Conservation (phyloP, 2,329 filamentous ascomycete genomes). For the Sporothrix phasma region DNA sequence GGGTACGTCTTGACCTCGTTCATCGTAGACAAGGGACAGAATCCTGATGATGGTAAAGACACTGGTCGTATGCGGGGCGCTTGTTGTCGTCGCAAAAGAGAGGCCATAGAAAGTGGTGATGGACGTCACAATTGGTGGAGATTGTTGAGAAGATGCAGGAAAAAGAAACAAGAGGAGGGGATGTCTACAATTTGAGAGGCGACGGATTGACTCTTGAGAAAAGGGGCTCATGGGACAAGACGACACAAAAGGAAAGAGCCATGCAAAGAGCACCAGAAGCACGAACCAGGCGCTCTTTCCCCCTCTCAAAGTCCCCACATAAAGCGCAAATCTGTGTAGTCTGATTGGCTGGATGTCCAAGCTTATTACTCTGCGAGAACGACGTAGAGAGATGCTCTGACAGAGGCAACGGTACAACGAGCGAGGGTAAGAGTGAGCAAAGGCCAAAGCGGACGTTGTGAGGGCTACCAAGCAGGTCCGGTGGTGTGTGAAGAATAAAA, state of each 20-base stretch:
- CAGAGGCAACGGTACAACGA: not conserved
- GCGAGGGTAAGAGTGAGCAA: no score
- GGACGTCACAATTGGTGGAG: not conserved
- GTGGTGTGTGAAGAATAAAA: no score
- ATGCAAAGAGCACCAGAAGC: not conserved
- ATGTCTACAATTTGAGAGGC: not conserved
- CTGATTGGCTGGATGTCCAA: not conserved
- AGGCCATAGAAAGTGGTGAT: not conserved
- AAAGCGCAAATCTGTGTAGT: not conserved
- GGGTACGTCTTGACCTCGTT: slow-evolving; percentile 18
- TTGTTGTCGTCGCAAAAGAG: not conserved
- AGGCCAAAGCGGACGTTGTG: not conserved
- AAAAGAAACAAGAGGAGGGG: not conserved
- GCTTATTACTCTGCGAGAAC: slow-evolving; percentile 1
- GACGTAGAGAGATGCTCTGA: not conserved
- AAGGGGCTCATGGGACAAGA: not conserved
- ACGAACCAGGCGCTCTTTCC: not conserved
- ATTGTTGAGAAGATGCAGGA: not conserved
- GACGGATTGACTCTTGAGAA: not conserved
- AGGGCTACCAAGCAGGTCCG: not conserved
- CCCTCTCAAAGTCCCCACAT: not conserved
- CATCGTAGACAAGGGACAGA: slow-evolving; percentile 17
- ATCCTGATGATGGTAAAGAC: not conserved
- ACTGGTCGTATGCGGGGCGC: not conserved
- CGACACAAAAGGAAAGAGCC: not conserved